These are phyloP conservation scores for Clitopilus hobsonii DNA, from an alignment of 768 basidiomycete genomes.

Conservation along the genomic window DNA sequence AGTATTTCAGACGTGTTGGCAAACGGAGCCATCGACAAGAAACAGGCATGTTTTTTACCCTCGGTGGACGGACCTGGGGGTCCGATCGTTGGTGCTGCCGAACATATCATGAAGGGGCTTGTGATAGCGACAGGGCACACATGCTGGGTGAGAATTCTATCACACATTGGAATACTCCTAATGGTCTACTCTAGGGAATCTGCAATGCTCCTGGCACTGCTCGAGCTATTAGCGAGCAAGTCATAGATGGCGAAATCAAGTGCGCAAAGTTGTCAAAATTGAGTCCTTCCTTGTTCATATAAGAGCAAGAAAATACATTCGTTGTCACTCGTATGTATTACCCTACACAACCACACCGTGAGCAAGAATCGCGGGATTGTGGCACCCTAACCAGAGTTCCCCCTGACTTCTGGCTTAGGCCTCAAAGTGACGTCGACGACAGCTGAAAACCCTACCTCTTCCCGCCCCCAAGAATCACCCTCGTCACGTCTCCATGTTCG, in stretches of 20 bases:
- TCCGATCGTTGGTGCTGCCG: slow-evolving; percentile 69
- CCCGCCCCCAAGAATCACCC: no score
- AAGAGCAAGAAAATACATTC: slow-evolving; percentile 3
- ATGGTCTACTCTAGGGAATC: slow-evolving; percentile 48
- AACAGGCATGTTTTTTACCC: slow-evolving; percentile 79
- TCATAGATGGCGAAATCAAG: slow-evolving; percentile 60
- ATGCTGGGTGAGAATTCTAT: slow-evolving; percentile 57
- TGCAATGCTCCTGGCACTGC: slow-evolving; percentile 86
- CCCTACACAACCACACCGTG: background rate
- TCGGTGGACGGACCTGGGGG: slow-evolving; percentile 51
- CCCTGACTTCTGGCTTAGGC: background rate
- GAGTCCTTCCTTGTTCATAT: slow-evolving; percentile 34
- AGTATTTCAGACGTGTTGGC: slow-evolving; percentile 57
- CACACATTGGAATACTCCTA: background rate
- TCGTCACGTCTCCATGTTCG: no score
- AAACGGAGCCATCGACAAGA: slow-evolving; percentile 44
- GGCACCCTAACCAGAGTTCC: background rate
- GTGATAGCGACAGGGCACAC: slow-evolving; percentile 77
- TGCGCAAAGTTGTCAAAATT: slow-evolving; percentile 52
- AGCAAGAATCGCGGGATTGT: background rate
- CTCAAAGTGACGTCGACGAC: background rate
- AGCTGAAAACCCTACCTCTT: background rate
- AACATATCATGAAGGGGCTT: slow-evolving; percentile 52
- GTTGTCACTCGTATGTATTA: no score
- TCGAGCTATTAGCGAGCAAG: slow-evolving; percentile 61